Evolutionary conservation across 805 yeast species (phyloP).

Genomic region (Starmerella stellata): DNA sequence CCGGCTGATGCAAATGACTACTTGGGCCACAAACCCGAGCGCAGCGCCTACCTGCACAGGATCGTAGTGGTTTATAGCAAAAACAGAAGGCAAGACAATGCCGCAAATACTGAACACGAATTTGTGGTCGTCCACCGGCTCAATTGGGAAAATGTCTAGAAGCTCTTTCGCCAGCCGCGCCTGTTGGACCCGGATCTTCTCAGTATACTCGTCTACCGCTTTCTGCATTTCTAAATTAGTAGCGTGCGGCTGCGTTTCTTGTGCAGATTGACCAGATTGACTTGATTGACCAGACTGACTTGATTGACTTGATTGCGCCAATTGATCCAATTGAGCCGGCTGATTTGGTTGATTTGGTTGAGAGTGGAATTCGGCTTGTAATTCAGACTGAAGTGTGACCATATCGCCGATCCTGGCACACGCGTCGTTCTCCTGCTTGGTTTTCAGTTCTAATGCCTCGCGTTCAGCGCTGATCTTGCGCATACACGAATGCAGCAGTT

Average conservation of each 20-base stretch:
- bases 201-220: neutral
- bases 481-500: slow-evolving; percentile 3
- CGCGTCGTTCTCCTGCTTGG: neutral
- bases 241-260: neutral
- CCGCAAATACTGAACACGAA: slow-evolving; percentile 25
- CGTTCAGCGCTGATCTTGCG: neutral
- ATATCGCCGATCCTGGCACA: neutral
- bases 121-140: slow-evolving; percentile 13
- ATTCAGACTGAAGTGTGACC: neutral
- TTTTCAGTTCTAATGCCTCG: neutral
- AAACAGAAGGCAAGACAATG: slow-evolving; percentile 21
- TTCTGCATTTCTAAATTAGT: neutral
- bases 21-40: slow-evolving; percentile 31
- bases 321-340: too few relatives aligned
- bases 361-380: too few relatives aligned
- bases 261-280: too few relatives aligned
- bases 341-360: too few relatives aligned
- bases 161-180: slow-evolving; percentile 20
- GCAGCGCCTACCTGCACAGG: slow-evolving; percentile 32
- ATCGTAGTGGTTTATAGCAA: slow-evolving; percentile 18
- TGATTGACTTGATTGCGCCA: too few relatives aligned
- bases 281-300: too few relatives aligned
- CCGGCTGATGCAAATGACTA: slow-evolving; percentile 26
- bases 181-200: slow-evolving; percentile 9
- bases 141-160: slow-evolving; percentile 21